A percentile compares a stretch with the other conserved stretches of the same genome.
These are phyloP conservation scores for Mollisiaceae sp. DNA, from an alignment of 2,329 filamentous ascomycete species.

Conservation along the genomic window DNA sequence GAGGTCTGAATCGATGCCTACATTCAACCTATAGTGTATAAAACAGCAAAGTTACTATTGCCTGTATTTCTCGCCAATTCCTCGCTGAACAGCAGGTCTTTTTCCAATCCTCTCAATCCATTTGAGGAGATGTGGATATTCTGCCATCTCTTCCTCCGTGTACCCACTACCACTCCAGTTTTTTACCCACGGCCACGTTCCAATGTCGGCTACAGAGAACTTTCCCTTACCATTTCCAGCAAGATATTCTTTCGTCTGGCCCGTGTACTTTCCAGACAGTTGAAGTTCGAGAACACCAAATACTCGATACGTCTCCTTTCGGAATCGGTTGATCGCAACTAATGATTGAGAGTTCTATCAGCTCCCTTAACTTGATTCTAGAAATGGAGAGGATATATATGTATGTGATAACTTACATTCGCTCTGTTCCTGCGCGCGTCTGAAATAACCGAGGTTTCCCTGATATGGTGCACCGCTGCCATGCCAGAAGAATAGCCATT, in stretches of 20 bases:
- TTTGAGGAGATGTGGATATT: slow-evolving; percentile 56
- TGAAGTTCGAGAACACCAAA: slow-evolving; percentile 60
- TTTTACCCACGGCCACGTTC: slow-evolving; percentile 57
- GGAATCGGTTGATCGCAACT: slow-evolving; percentile 56
- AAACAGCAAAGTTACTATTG: too few relatives aligned
- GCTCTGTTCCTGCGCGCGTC: slow-evolving; percentile 51
- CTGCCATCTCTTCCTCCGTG: slow-evolving; percentile 52
- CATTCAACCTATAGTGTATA: too few relatives aligned
- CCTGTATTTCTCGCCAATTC: background rate
- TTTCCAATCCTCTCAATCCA: slow-evolving; percentile 58
- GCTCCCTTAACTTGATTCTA: too few relatives aligned
- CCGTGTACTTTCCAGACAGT: slow-evolving; percentile 56
- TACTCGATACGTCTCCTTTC: slow-evolving; percentile 56
- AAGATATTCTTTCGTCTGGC: slow-evolving; percentile 55
- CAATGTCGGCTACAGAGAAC: slow-evolving; percentile 60
- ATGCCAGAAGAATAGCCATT: slow-evolving; percentile 63
- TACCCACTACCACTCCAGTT: slow-evolving; percentile 50
- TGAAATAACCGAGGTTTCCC: slow-evolving; percentile 48
- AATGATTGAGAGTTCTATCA: too few relatives aligned
- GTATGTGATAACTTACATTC: slow-evolving; percentile 46
- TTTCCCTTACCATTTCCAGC: slow-evolving; percentile 58
- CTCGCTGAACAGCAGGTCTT: background rate
- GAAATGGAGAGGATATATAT: too few relatives aligned
- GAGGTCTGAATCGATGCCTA: too few relatives aligned
- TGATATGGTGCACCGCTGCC: slow-evolving; percentile 50